Evolutionary conservation across 176 grass and related monocot genomes (phyloP).

Genomic region (Microstegium vimineum): DNA sequence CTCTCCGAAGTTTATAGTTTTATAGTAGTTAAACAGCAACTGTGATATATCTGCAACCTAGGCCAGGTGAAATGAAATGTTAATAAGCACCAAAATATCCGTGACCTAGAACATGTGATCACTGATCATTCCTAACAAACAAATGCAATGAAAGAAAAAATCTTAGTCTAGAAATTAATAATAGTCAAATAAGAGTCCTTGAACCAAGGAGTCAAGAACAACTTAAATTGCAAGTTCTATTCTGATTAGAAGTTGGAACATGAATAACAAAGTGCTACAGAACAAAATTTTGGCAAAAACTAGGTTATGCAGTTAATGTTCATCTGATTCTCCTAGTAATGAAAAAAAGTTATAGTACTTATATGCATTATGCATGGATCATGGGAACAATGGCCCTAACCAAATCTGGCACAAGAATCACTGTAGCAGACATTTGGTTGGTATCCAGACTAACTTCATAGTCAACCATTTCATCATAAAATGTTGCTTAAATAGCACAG

Average conservation of each 20-base stretch:
- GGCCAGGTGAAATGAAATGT: conserved; percentile 9
- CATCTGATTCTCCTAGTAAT: not conserved
- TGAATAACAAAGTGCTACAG: not conserved
- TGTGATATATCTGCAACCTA: conserved; percentile 81
- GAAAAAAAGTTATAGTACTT: not conserved
- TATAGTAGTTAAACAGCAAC: conserved; percentile 56
- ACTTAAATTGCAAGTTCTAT: not conserved
- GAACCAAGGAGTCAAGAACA: not conserved
- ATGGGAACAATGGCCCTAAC: not conserved
- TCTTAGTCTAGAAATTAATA: not conserved
- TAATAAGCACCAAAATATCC: conserved; percentile 17
- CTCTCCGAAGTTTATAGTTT: conserved; percentile 62
- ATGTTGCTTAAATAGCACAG: not conserved
- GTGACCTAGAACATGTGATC: not conserved
- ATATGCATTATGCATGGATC: not conserved
- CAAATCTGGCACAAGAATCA: not conserved
- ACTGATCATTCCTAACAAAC: conserved; percentile 2
- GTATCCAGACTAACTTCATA: conserved; percentile 6
- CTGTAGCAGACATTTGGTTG: not conserved
- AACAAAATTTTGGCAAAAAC: not conserved
- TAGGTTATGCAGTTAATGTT: conserved; percentile 2
- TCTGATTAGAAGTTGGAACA: conserved; percentile 23
- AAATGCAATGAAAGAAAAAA: not conserved
- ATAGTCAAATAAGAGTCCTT: not conserved
- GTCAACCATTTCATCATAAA: not conserved